Conservation (phyloP, 2,329 filamentous ascomycete genomes). For the Exophiala sp. region DNA sequence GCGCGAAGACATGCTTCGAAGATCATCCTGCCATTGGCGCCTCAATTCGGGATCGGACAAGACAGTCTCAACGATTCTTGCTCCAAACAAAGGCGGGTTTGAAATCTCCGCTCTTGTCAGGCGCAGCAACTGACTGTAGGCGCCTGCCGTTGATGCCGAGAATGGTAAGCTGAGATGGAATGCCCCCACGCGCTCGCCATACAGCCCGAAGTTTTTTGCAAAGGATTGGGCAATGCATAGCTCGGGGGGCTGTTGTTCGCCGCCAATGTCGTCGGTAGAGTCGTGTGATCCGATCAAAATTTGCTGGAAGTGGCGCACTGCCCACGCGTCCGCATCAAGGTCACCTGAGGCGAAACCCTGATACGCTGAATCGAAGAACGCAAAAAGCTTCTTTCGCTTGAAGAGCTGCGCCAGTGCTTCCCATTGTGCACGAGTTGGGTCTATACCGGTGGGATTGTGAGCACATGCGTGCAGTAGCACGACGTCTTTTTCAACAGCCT, state of each 20-base stretch:
- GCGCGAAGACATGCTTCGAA: conserved; percentile 33
- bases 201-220: background rate
- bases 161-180: background rate
- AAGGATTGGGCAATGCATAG: conserved; percentile 1
- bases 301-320: background rate
- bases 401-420: background rate
- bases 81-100: conserved; percentile 31
- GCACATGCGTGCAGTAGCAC: background rate
- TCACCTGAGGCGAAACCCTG: background rate
- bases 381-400: background rate
- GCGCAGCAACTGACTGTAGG: background rate
- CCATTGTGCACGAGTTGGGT: background rate
- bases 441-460: conserved; percentile 2
- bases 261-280: background rate
- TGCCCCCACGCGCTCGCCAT: conserved; percentile 1
- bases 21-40: conserved; percentile 33
- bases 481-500: background rate
- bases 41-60: conserved; percentile 28
- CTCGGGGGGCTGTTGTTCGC: background rate
- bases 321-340: background rate
- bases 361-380: conserved; percentile 1
- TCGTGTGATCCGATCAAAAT: background rate
- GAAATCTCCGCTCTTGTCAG: conserved; percentile 31
- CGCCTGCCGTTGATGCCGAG: background rate
- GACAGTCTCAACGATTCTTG: conserved; percentile 31